phyloP scores from a whole-genome alignment of 2,329 filamentous ascomycete genomes.

The Harringtonia lauricola region DNA sequence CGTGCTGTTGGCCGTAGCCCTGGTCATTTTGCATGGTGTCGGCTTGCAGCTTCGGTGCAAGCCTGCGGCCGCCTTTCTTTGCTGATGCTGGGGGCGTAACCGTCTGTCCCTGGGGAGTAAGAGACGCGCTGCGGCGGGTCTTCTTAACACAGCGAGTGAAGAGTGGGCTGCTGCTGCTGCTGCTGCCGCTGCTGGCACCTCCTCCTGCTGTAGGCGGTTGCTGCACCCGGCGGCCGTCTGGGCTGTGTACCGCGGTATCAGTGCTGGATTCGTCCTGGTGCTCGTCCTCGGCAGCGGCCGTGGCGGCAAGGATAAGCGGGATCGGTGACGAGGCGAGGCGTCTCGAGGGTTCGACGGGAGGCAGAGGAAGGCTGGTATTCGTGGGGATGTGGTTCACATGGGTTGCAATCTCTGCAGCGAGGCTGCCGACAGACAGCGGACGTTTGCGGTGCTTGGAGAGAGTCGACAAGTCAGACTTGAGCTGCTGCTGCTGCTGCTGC shows the following conservation, averaged over 20 bases:
- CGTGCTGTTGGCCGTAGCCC: slow-evolving; percentile 33
- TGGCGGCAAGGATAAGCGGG: slow-evolving; percentile 21
- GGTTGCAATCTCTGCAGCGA: slow-evolving; percentile 41
- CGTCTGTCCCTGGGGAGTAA: slow-evolving; percentile 30
- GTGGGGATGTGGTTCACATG: slow-evolving; percentile 53
- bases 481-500: slow-evolving; percentile 13
- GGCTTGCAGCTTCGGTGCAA: slow-evolving; percentile 35
- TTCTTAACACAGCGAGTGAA: slow-evolving; percentile 30
- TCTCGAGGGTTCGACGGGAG: slow-evolving; percentile 48
- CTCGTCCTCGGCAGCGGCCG: neutral
- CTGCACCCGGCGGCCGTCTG: slow-evolving; percentile 2
- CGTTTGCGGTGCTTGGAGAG: slow-evolving; percentile 24
- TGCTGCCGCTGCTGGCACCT: no score
- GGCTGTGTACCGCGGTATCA: neutral
- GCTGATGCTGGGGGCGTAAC: slow-evolving; percentile 49
- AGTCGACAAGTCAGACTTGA: slow-evolving; percentile 12
- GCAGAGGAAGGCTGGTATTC: slow-evolving; percentile 39
- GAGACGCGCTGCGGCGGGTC: slow-evolving; percentile 27
- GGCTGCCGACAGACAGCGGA: slow-evolving; percentile 36
- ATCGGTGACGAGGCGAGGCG: slow-evolving; percentile 48
- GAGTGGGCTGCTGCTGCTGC: slow-evolving; percentile 13
- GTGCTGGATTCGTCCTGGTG: neutral
- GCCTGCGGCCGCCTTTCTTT: slow-evolving; percentile 42
- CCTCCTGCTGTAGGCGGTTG: no score
- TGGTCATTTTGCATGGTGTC: slow-evolving; percentile 48